Evolutionary conservation across 176 grass and related monocot species (phyloP), one percentile per base, ranked within the genome.

Genomic region (Themeda triandra): DNA sequence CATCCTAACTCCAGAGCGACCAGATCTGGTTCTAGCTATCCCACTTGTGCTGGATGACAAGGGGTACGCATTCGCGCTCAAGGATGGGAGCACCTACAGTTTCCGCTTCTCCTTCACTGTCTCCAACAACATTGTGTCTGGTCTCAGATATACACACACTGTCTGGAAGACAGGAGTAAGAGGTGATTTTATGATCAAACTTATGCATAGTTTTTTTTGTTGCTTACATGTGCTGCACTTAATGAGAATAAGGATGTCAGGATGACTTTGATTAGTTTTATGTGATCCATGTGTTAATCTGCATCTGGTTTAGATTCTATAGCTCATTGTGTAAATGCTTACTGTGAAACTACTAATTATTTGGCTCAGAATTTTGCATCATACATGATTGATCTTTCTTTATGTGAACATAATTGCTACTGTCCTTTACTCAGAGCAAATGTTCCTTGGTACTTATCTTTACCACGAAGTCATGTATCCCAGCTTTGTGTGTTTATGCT

Each of bases 91-190:
- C 89, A 80, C 77, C 74, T 91, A 87, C 66, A 75, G 74, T 44
- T 85, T 91, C 58, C 83, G 83, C 28, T 91, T 91, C 85, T 75
- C 85, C 41, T 82, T 91, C 66, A 80, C 67, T 2, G 89, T 91
- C 32, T 69, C 75, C 74, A 91, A 91, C 79, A 91, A 91, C 58
- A 91, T 91, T 69, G 89, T 91, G n/a, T 91, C 89, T 13, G 89
- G 89, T 33, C 89, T 91, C 66, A 82, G 84, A 73, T 91, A 91
- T 30, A 91, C 74, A 70, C 86, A 87, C 65, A 91, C 85, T 0
- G 80, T 91, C 48, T 87, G 89, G 89, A 91, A 87, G 84, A 87
- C 84, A 25, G 66, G 59, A 29, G 76, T 91, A 56, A 78, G 89
- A 91, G 89, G 89, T 91, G 56, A 87, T 14, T 49, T 25, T 54